phyloP scores from a whole-genome alignment of 805 yeast genomes.

The Yamadazyma takamatsuzukensis region DNA sequence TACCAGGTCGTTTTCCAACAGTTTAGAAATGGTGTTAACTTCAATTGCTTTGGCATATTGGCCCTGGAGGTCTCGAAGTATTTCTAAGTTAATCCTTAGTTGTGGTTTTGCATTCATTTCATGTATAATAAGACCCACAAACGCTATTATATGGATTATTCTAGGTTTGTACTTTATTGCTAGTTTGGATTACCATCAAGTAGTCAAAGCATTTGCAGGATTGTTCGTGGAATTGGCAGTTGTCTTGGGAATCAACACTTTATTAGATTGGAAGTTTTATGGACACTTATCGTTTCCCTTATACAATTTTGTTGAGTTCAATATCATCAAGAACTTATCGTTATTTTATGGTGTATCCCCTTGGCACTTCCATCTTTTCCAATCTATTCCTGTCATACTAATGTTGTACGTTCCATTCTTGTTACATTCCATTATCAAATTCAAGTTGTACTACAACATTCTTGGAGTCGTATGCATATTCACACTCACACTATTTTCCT shows the following conservation, averaged over 20 bases:
- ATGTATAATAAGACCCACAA: constrained; percentile 82
- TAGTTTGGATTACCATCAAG: background rate
- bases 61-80: constrained; percentile 50
- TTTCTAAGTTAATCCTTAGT: constrained; percentile 19
- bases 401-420: constrained; percentile 65
- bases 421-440: constrained; percentile 18
- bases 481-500: constrained; percentile 57
- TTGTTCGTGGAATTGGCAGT: constrained; percentile 16
- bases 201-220: constrained; percentile 13
- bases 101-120: constrained; percentile 54
- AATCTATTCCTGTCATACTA: constrained; percentile 76
- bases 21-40: constrained; percentile 72
- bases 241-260: constrained; percentile 29
- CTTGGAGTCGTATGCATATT: constrained; percentile 27
- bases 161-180: constrained; percentile 41
- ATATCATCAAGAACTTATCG: constrained; percentile 68
- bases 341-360: constrained; percentile 83
- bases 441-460: constrained; percentile 10
- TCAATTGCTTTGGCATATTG: constrained; percentile 63
- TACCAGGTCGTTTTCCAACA: constrained; percentile 83
- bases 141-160: constrained; percentile 69
- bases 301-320: constrained; percentile 70
- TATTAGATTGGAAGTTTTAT: constrained; percentile 62
- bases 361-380: constrained; percentile 78
- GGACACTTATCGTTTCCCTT: constrained; percentile 56